Evolutionary conservation across 306 rosid genomes (phyloP).

Genomic region (Pueraria montana): DNA sequence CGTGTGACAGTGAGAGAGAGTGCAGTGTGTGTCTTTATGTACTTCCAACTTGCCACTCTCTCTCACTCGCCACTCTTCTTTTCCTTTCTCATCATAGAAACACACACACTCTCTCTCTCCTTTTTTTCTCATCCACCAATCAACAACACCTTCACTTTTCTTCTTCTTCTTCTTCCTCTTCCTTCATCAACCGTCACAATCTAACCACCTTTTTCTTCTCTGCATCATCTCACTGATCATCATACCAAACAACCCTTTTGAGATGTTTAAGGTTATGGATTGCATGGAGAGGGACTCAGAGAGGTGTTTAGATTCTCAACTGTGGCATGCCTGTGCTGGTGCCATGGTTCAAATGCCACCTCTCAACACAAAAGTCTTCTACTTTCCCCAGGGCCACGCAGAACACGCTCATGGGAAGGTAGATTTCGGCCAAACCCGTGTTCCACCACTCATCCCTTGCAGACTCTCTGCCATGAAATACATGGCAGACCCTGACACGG

Average conservation of each 20-base stretch:
- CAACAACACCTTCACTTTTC: constrained; percentile 11
- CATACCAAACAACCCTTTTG: neutral
- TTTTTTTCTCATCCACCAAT: constrained; percentile 10
- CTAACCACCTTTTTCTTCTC: neutral
- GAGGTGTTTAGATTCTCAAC: constrained; percentile 79
- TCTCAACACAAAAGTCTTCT: constrained; percentile 78
- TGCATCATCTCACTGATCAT: neutral
- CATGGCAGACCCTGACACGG: constrained; percentile 93
- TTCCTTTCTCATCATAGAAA: too few relatives aligned
- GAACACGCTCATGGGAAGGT: constrained; percentile 72
- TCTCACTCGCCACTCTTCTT: constrained; percentile 41
- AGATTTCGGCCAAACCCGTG: constrained; percentile 63
- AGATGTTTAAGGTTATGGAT: constrained; percentile 69
- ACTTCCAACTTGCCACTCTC: constrained; percentile 43
- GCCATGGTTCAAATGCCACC: constrained; percentile 96
- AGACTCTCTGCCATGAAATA: constrained; percentile 69
- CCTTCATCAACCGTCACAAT: neutral
- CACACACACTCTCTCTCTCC: constrained; percentile 4
- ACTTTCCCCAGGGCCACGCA: constrained; percentile 97
- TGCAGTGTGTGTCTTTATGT: constrained; percentile 30
- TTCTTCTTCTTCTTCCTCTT: neutral
- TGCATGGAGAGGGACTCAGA: constrained; percentile 62
- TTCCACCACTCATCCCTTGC: constrained; percentile 73
- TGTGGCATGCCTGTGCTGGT: constrained; percentile 98
- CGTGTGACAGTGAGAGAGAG: constrained; percentile 44